A percentile compares a stretch with the other conserved stretches of the same genome.
phyloP scores from a whole-genome alignment of 345 rosid species.

The Microthlaspi erraticum region DNA sequence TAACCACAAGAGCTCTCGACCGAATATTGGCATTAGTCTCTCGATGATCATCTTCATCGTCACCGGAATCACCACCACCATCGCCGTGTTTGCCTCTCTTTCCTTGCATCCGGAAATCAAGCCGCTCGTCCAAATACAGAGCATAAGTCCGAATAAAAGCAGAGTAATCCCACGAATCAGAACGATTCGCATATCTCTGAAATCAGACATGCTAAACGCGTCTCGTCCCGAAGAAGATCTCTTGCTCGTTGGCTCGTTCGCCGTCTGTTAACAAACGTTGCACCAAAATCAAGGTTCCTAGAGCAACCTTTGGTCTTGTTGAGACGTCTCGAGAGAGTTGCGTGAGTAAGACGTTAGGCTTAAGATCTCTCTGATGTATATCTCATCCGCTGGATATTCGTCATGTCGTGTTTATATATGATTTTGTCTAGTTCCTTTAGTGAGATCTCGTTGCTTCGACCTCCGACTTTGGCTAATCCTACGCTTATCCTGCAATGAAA shows the following conservation, averaged over 20 bases:
- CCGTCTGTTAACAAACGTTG: constrained; percentile 68
- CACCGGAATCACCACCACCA: constrained; percentile 45
- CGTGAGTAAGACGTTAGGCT: constrained; percentile 72
- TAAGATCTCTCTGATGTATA: constrained; percentile 41
- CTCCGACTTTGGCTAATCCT: constrained; percentile 79
- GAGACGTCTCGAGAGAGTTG: constrained; percentile 63
- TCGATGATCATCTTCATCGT: constrained; percentile 53
- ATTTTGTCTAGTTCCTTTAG: constrained; percentile 56
- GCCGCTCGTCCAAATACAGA: constrained; percentile 71
- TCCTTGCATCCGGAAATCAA: constrained; percentile 71
- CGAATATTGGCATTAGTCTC: constrained; percentile 8
- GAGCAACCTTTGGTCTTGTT: constrained; percentile 58
- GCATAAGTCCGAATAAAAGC: constrained; percentile 84
- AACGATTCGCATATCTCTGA: constrained; percentile 57
- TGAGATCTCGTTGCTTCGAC: constrained; percentile 36
- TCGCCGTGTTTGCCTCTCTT: constrained; percentile 53
- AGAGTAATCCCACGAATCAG: constrained; percentile 79
- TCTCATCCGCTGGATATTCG: constrained; percentile 82
- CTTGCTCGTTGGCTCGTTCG: constrained; percentile 71
- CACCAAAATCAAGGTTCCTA: constrained; percentile 71
- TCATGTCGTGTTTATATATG: constrained; percentile 87
- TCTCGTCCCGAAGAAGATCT: constrained; percentile 78
- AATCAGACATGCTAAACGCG: constrained; percentile 85
- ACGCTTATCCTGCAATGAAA: too few species aligned
- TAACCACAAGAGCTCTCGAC: constrained; percentile 29